Conservation (phyloP, 805 yeast genomes). For the Maudiozyma pseudohumilis region DNA sequence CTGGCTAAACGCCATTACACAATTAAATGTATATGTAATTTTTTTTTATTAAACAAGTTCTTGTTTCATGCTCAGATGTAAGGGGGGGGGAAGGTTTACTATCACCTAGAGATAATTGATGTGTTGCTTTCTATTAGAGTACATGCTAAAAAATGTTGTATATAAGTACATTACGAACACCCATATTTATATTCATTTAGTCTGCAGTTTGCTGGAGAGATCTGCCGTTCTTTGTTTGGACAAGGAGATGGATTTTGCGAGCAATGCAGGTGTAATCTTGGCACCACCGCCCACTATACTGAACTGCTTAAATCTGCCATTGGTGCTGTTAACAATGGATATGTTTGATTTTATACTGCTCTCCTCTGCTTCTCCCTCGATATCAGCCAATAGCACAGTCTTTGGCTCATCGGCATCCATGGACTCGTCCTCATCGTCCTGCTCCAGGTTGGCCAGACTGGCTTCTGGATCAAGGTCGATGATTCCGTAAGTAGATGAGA, state of each 20-base stretch:
- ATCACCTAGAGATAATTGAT: no score
- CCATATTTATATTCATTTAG: no score
- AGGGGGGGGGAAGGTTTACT: no score
- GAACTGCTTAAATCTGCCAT: slow-evolving; percentile 33
- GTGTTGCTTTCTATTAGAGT: no score
- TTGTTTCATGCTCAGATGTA: no score
- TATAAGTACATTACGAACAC: background rate
- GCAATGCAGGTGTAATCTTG: slow-evolving; percentile 36
- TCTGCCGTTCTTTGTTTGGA: slow-evolving; percentile 40
- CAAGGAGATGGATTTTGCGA: slow-evolving; percentile 39
- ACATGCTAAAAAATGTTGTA: background rate
- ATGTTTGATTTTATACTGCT: slow-evolving; percentile 45
- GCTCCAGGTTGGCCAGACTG: slow-evolving; percentile 18
- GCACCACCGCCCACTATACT: slow-evolving; percentile 42
- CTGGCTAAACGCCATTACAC: no score
- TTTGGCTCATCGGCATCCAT: slow-evolving; percentile 23
- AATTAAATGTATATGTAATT: no score
- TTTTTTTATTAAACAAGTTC: background rate
- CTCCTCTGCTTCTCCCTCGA: slow-evolving; percentile 84
- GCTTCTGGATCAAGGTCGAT: slow-evolving; percentile 35
- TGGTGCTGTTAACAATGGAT: slow-evolving; percentile 28
- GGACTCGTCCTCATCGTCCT: slow-evolving; percentile 21
- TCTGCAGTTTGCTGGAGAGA: slow-evolving; percentile 7
- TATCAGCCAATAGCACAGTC: slow-evolving; percentile 51
- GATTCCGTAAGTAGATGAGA: slow-evolving; percentile 49